Evolutionary conservation across 2,329 filamentous ascomycete genomes (phyloP).

Genomic region (Exophiala bonariae): DNA sequence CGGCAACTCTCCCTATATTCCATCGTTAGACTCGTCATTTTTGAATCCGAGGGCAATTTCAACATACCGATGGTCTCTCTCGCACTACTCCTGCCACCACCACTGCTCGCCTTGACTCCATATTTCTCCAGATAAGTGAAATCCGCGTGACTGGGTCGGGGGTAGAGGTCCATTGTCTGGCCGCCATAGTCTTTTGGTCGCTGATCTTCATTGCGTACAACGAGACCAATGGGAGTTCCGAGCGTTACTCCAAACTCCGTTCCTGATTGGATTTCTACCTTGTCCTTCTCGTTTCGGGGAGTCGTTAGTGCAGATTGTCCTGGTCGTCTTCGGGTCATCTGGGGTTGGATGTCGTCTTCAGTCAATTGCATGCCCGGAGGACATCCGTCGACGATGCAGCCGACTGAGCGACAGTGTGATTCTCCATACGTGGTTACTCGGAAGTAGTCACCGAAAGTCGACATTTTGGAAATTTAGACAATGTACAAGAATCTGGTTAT

Average conservation of each 20-base stretch:
- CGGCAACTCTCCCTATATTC: conserved; percentile 72
- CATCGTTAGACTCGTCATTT: background rate
- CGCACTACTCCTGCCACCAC: conserved; percentile 88
- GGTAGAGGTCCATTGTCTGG: conserved; percentile 83
- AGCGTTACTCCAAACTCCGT: conserved; percentile 87
- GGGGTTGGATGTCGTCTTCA: conserved; percentile 87
- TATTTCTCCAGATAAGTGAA: conserved; percentile 98
- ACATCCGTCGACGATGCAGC: conserved; percentile 90
- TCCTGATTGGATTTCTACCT: conserved; percentile 87
- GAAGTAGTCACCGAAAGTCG: conserved; percentile 82
- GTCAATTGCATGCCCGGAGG: conserved; percentile 84
- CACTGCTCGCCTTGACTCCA: conserved; percentile 85
- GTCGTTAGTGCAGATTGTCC: conserved; percentile 90
- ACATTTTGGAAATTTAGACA: conserved; percentile 58
- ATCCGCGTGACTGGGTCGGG: conserved; percentile 89
- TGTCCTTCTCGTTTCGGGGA: conserved; percentile 88
- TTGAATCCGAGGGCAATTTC: background rate
- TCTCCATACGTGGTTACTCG: conserved; percentile 82
- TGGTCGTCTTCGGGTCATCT: conserved; percentile 86
- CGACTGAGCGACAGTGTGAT: conserved; percentile 89
- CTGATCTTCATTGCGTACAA: conserved; percentile 90
- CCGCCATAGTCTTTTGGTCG: conserved; percentile 87
- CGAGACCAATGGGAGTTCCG: conserved; percentile 84
- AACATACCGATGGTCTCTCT: conserved; percentile 81
- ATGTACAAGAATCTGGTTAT: too few relatives aligned